Base-by-base conservation (phyloP, 129 eudicot genomes). In the Centaurea solstitialis region DNA sequence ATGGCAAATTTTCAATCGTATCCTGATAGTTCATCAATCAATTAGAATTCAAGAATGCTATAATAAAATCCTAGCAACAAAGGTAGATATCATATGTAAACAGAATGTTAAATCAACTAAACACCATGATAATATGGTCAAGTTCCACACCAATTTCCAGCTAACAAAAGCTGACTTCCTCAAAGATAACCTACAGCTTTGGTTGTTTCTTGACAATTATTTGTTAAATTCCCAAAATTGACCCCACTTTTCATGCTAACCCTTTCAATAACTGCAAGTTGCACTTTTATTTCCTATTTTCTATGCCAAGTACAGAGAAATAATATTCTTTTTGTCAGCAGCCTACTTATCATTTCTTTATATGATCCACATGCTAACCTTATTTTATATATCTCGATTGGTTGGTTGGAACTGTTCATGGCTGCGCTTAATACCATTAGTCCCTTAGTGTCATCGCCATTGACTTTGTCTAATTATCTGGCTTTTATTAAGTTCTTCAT, bases 341-440 rank as follows among this genome's bases (percentile, higher is more conserved):
- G 66, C 37, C 47, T 10, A 81, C 47, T 66, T 45, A 35, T 50
- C 59, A 35, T 69, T 77, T 26, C 4, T 64, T 64, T 47, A 21
- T 66, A 40, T 66, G 11, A 72, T 11, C 76, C 76, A 38, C 45
- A 75, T 1, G 70, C 76, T 69, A 53, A 11, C 65, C 37, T 81
- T 75, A 74, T 4, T 12, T 6, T 64, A 64, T n/a, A 7, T 62
- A 38, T 67, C 15, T 67, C 38, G 65, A 6, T 81, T 75, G 76
- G 68, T 68, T 39, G 10, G 70, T 50, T 81, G 75, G 40, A 70
- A 24, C 69, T 37, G 21, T 76, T 53, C 62, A 75, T 75, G 85
- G 85, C 85, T 76, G 81, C 81, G 43, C 81, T 57, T 68, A 77
- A 77, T 77, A 37, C 30, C 79, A 33, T 59, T 70, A 33, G 61